Conservation (phyloP, 2,329 filamentous ascomycete species). For the Calonectria fujianensis region DNA sequence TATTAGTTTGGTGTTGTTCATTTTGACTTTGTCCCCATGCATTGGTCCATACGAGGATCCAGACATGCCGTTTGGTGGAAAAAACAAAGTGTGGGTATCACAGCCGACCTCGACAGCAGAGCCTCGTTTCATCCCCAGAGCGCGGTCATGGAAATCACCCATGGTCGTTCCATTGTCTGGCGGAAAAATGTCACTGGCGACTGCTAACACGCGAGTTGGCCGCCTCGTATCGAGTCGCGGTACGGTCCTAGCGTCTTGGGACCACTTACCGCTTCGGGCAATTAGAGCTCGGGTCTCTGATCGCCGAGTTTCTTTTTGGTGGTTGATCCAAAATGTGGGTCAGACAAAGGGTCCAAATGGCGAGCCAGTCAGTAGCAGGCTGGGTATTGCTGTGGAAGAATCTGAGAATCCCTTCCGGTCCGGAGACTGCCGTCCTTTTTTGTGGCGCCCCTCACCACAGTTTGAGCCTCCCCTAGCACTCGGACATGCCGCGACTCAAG, state of each 20-base stretch:
- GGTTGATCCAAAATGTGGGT: slow-evolving; percentile 1
- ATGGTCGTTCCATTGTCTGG: slow-evolving; percentile 5
- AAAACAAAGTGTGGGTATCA: slow-evolving; percentile 7
- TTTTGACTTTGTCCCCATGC: slow-evolving; percentile 2
- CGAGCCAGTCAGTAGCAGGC: background rate
- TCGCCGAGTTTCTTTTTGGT: slow-evolving; percentile 20
- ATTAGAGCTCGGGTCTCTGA: slow-evolving; percentile 4
- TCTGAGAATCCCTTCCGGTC: background rate
- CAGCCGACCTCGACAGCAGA: background rate
- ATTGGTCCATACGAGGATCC: background rate
- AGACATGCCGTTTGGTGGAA: slow-evolving; percentile 18
- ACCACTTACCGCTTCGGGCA: slow-evolving; percentile 16
- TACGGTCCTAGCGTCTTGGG: background rate
- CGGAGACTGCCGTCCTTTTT: background rate
- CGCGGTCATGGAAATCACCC: background rate
- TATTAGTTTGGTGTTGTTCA: slow-evolving; percentile 11
- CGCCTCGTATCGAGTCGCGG: background rate
- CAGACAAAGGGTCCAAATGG: background rate
- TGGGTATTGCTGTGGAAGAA: background rate
- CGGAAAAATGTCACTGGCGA: background rate
- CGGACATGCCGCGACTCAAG: background rate
- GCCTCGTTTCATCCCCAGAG: slow-evolving; percentile 10
- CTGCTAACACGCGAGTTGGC: slow-evolving; percentile 11
- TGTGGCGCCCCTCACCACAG: background rate
- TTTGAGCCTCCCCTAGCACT: background rate